phyloP scores from a whole-genome alignment of 768 basidiomycete genomes.

The Nidularia pulvinata region DNA sequence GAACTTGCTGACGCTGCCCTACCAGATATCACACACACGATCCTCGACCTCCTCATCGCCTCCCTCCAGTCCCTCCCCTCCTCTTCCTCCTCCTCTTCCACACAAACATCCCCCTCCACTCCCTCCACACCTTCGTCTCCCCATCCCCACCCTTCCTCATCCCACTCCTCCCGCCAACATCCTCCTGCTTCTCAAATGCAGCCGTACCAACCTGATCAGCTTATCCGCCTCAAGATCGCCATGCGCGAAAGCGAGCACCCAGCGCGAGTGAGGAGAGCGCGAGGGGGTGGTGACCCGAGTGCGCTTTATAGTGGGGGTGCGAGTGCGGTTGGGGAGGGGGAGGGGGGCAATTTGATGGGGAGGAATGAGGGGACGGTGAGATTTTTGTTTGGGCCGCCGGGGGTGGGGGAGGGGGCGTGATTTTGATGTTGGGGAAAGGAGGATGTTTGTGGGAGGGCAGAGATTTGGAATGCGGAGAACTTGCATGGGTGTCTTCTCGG shows the following conservation, averaged over 20 bases:
- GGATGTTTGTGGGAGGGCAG: too few species aligned
- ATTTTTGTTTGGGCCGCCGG: slow-evolving; percentile 76
- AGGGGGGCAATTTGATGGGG: slow-evolving; percentile 54
- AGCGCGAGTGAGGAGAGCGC: slow-evolving; percentile 44
- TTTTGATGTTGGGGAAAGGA: too few species aligned
- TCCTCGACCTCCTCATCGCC: slow-evolving; percentile 76
- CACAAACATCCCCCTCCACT: slow-evolving; percentile 72
- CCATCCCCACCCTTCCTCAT: slow-evolving; percentile 42
- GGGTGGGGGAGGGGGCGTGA: slow-evolving; percentile 12
- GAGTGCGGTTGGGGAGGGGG: slow-evolving; percentile 41
- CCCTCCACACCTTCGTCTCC: slow-evolving; percentile 63
- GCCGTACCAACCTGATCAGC: slow-evolving; percentile 80
- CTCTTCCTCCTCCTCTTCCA: slow-evolving; percentile 53
- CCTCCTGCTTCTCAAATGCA: slow-evolving; percentile 33
- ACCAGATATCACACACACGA: slow-evolving; percentile 74
- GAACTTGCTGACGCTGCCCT: not conserved
- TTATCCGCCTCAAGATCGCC: slow-evolving; percentile 88
- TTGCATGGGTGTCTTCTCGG: too few species aligned
- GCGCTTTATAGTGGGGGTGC: slow-evolving; percentile 46
- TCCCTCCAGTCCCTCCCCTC: slow-evolving; percentile 61
- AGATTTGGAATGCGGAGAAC: too few species aligned
- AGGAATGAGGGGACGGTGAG: slow-evolving; percentile 84
- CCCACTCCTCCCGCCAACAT: slow-evolving; percentile 28
- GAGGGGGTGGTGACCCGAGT: slow-evolving; percentile 46
- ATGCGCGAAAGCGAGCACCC: slow-evolving; percentile 80